Conservation (phyloP, 1,139 yeast genomes). For the Pichia sp. region DNA sequence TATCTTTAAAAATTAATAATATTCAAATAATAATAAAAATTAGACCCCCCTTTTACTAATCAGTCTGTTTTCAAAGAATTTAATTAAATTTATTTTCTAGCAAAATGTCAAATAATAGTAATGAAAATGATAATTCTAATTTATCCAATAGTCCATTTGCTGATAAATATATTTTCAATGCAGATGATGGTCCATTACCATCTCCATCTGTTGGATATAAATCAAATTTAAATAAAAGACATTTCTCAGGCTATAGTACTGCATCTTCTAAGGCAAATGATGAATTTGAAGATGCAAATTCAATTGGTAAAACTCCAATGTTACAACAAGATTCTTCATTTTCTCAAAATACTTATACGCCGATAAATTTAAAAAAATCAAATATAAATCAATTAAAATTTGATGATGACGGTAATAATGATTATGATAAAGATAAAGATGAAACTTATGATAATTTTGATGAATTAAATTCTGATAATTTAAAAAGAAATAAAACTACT, state of each 20-base stretch:
- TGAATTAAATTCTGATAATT: constrained; percentile 12
- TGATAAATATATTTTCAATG: constrained; percentile 23
- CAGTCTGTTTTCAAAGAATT: not conserved
- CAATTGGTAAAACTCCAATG: constrained; percentile 25
- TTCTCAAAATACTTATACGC: constrained; percentile 3
- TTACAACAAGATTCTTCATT: constrained; percentile 16
- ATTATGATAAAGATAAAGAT: not conserved
- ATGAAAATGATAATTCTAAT: constrained; percentile 1
- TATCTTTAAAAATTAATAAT: too few relatives aligned
- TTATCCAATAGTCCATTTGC: constrained; percentile 24
- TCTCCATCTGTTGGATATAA: constrained; percentile 16
- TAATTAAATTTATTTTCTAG: not conserved
- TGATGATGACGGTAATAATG: not conserved
- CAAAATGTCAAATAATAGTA: constrained; percentile 6
- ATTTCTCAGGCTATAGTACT: constrained; percentile 18
- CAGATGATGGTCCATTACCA: constrained; percentile 11
- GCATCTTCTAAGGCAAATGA: constrained; percentile 16
- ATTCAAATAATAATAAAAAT: too few relatives aligned
- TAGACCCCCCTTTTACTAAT: too few relatives aligned
- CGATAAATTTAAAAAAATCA: constrained; percentile 9
- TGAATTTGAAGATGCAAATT: constrained; percentile 19
- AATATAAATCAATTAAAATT: constrained; percentile 5
- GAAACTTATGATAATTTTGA: constrained; percentile 20
- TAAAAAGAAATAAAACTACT: constrained; percentile 26
- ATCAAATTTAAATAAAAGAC: constrained; percentile 13